phyloP scores from a whole-genome alignment of 805 yeast genomes.

The Cyberlindnera xylosilytica region DNA sequence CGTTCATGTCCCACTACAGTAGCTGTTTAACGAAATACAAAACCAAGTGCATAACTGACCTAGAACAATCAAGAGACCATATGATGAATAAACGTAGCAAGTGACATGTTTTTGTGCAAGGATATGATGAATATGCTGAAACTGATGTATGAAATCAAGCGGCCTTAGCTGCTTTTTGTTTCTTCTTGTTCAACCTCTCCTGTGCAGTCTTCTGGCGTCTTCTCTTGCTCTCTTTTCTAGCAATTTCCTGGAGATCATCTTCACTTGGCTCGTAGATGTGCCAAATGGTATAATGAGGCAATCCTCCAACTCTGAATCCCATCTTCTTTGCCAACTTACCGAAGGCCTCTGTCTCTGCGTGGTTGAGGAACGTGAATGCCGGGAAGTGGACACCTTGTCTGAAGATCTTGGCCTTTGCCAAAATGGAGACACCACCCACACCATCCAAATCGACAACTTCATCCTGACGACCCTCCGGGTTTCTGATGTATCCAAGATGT shows the following conservation, averaged over 20 bases:
- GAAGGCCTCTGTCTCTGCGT: conserved; percentile 86
- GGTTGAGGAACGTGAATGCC: conserved; percentile 78
- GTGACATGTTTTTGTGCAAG: too few relatives aligned
- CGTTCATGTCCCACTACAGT: too few relatives aligned
- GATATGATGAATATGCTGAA: too few relatives aligned
- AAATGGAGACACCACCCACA: conserved; percentile 82
- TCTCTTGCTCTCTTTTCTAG: conserved; percentile 63
- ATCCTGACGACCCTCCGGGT: conserved; percentile 54
- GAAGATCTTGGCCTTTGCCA: conserved; percentile 71
- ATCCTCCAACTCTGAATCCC: conserved; percentile 83
- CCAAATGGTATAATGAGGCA: conserved; percentile 89
- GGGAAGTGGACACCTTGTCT: conserved; percentile 82
- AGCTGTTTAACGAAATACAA: too few relatives aligned
- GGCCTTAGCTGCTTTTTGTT: background rate
- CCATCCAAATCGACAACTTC: conserved; percentile 76
- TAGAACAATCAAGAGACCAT: too few relatives aligned
- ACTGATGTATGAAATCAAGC: too few relatives aligned
- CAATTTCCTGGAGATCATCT: conserved; percentile 71
- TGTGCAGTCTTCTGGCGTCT: conserved; percentile 37
- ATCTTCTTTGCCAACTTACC: conserved; percentile 76
- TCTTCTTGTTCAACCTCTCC: conserved; percentile 3
- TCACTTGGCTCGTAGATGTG: conserved; percentile 89
- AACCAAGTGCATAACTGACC: too few relatives aligned
- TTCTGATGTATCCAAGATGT: conserved; percentile 72
- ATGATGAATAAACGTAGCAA: background rate